A percentile compares a stretch with the other conserved stretches of the same genome.
These are phyloP conservation scores for Trichothecium roseum DNA, from an alignment of 2,329 filamentous ascomycete species.

Conservation along the genomic window DNA sequence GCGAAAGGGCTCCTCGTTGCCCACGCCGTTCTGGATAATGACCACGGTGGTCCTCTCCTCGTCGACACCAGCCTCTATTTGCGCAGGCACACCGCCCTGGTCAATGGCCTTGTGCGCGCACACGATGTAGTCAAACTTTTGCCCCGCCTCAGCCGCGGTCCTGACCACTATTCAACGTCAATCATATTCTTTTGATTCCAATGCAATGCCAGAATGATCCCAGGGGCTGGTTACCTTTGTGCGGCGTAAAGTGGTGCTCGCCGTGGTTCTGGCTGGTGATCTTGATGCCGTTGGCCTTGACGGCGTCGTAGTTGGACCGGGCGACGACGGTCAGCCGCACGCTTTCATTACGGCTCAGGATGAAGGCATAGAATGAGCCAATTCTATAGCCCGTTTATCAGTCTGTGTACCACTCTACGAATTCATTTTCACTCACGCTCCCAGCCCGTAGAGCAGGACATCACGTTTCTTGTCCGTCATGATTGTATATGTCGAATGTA, in stretches of 20 bases:
- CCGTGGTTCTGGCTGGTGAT: slow-evolving; percentile 58
- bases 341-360: slow-evolving; percentile 34
- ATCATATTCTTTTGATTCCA: too few relatives aligned
- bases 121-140: slow-evolving; percentile 48
- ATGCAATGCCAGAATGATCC: too few relatives aligned
- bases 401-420: not conserved
- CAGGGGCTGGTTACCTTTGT: slow-evolving; percentile 30
- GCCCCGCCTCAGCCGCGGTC: slow-evolving; percentile 29
- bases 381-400: too few relatives aligned
- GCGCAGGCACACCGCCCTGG: slow-evolving; percentile 50
- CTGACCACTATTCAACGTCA: slow-evolving; percentile 28
- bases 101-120: slow-evolving; percentile 63
- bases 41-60: slow-evolving; percentile 44
- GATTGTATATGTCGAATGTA: too few relatives aligned
- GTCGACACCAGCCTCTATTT: slow-evolving; percentile 49
- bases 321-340: slow-evolving; percentile 59
- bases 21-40: slow-evolving; percentile 60
- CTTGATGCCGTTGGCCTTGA: slow-evolving; percentile 49
- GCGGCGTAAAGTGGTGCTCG: slow-evolving; percentile 37
- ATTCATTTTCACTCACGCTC: slow-evolving; percentile 39
- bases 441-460: slow-evolving; percentile 41
- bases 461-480: slow-evolving; percentile 3
- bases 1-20: slow-evolving; percentile 56
- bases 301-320: slow-evolving; percentile 60
- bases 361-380: slow-evolving; percentile 42